A percentile compares a stretch with the other conserved stretches of the same genome.
These are phyloP conservation scores for Nothopassalora personata DNA, from an alignment of 2,329 filamentous ascomycete species.

Conservation along the genomic window DNA sequence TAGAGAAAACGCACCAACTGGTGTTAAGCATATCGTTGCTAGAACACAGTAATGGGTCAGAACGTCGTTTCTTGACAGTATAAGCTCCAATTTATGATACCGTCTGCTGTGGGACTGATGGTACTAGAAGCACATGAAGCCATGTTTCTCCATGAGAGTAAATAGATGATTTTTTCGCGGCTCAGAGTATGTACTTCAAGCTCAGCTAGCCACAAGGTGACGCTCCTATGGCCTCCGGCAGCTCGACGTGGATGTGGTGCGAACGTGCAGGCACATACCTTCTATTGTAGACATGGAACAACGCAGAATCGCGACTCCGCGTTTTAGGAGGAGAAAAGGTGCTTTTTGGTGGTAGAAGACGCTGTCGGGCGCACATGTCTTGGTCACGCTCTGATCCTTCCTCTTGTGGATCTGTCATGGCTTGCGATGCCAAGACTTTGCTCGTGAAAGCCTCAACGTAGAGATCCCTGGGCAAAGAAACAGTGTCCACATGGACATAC, in stretches of 20 bases:
- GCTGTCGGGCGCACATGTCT: background rate
- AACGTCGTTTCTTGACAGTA: no score
- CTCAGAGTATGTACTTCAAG: background rate
- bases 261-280: background rate
- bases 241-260: background rate
- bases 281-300: background rate
- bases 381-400: background rate
- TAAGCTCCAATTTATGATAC: no score
- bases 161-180: background rate
- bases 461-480: no score
- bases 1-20: no score
- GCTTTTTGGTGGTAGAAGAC: background rate
- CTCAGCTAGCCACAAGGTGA: background rate
- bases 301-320: background rate
- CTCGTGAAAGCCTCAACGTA: no score
- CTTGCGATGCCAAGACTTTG: no score
- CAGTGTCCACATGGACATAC: no score
- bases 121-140: no score
- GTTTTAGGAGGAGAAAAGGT: background rate
- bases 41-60: no score
- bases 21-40: no score
- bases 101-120: no score
- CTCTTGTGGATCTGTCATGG: background rate
- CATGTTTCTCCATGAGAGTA: no score
- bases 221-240: background rate